These are phyloP conservation scores for Fusarium ramigenum DNA, from an alignment of 2,329 filamentous ascomycete genomes.

Conservation along the genomic window DNA sequence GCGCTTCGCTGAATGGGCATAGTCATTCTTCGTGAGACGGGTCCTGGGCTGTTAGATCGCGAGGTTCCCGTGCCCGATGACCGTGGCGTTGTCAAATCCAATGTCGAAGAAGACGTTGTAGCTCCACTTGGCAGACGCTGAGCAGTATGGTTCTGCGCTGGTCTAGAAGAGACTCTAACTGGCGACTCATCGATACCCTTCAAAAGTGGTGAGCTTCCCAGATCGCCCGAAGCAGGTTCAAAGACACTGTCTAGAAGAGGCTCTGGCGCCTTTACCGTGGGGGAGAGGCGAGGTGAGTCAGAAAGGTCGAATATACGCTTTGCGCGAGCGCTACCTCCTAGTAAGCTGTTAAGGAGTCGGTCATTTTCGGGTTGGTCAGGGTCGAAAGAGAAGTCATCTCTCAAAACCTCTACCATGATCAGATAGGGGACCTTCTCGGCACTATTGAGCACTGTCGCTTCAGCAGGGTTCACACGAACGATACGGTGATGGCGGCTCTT, in stretches of 20 bases:
- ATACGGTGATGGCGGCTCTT: slow-evolving; percentile 84
- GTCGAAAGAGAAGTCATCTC: slow-evolving; percentile 86
- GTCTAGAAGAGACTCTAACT: slow-evolving; percentile 42
- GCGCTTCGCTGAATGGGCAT: slow-evolving; percentile 64
- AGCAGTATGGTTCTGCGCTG: slow-evolving; percentile 45
- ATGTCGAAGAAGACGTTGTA: slow-evolving; percentile 67
- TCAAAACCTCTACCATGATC: slow-evolving; percentile 83
- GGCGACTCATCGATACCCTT: slow-evolving; percentile 64
- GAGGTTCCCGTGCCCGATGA: slow-evolving; percentile 75
- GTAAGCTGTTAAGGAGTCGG: slow-evolving; percentile 66
- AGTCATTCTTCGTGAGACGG: slow-evolving; percentile 66
- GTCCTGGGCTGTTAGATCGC: slow-evolving; percentile 72
- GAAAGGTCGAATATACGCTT: slow-evolving; percentile 73
- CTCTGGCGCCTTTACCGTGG: slow-evolving; percentile 54
- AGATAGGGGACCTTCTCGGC: slow-evolving; percentile 87
- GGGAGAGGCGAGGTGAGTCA: slow-evolving; percentile 68
- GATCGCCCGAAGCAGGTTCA: slow-evolving; percentile 81
- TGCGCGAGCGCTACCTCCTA: slow-evolving; percentile 65
- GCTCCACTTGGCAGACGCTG: slow-evolving; percentile 70
- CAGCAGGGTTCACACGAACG: slow-evolving; percentile 82
- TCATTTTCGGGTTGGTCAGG: slow-evolving; percentile 78
- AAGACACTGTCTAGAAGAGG: slow-evolving; percentile 76
- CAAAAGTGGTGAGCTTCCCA: slow-evolving; percentile 77
- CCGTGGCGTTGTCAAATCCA: slow-evolving; percentile 71
- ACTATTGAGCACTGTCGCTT: slow-evolving; percentile 86